Percentiles rank a stretch among this genome's conserved stretches.
Conservation (phyloP, 202 grass and related monocot genomes). For the Sporobolus alterniflorus region DNA sequence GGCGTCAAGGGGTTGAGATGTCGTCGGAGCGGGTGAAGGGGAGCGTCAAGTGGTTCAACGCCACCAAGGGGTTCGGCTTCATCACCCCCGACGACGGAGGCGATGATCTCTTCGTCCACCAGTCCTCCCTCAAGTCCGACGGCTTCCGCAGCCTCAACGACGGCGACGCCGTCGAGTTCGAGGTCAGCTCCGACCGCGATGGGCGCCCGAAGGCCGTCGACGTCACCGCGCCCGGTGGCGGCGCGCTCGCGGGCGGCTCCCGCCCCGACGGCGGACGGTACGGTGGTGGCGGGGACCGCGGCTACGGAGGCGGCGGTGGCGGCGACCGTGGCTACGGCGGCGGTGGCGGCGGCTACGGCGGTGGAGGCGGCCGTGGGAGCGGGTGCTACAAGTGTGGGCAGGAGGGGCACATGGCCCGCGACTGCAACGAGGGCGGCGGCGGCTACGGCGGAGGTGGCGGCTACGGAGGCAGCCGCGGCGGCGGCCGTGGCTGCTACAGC, state of each 20-base stretch:
- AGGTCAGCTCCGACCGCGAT: background rate
- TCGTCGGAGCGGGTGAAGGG: slow-evolving; percentile 15
- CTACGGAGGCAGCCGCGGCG: background rate
- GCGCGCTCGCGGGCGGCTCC: slow-evolving; percentile 36
- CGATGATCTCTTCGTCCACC: slow-evolving; percentile 52
- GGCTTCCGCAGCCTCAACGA: slow-evolving; percentile 47
- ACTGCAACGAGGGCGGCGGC: background rate
- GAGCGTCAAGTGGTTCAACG: slow-evolving; percentile 55
- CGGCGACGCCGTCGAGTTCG: slow-evolving; percentile 32
- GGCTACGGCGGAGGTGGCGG: background rate
- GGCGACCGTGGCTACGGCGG: background rate
- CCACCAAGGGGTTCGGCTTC: slow-evolving; percentile 50
- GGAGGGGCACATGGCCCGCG: no score
- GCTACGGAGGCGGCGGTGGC: slow-evolving; percentile 10
- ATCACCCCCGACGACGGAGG: slow-evolving; percentile 40
- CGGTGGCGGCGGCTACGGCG: background rate
- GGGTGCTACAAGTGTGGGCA: background rate
- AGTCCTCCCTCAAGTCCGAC: slow-evolving; percentile 40
- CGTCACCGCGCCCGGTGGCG: slow-evolving; percentile 73
- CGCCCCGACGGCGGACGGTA: slow-evolving; percentile 36
- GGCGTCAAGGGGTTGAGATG: background rate
- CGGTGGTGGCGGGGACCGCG: background rate
- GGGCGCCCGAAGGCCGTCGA: slow-evolving; percentile 62
- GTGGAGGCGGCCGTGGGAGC: background rate
- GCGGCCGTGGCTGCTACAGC: slow-evolving; percentile 25